Percentiles rank a stretch among this genome's conserved stretches.
These are phyloP conservation scores for Sanghuangporus weigelae DNA, from an alignment of 1,284 basidiomycete species.

Conservation along the genomic window DNA sequence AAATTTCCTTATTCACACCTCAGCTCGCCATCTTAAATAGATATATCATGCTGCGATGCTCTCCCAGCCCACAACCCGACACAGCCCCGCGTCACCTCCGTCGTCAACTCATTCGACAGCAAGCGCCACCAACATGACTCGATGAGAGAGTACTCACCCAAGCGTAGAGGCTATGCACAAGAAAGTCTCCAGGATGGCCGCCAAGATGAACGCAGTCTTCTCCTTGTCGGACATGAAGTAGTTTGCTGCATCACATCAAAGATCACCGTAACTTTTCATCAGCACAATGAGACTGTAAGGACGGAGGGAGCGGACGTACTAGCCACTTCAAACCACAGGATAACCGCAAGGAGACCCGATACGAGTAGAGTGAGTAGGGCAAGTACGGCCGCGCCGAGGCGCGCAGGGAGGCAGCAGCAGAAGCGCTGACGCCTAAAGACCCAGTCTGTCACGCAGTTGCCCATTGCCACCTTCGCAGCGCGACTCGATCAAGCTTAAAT, in stretches of 20 bases:
- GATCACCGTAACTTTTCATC: background rate
- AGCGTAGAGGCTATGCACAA: conserved; percentile 47
- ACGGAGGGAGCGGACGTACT: conserved; percentile 34
- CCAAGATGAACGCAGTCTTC: conserved; percentile 40
- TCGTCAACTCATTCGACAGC: background rate
- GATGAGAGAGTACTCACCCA: conserved; percentile 36
- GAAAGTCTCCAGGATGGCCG: conserved; percentile 45
- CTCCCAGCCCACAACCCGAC: background rate
- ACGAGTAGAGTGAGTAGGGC: conserved; percentile 47
- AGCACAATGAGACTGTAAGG: background rate
- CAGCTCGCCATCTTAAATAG: too few species aligned
- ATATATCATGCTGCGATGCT: background rate
- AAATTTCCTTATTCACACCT: too few species aligned
- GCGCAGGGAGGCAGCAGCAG: conserved; percentile 62
- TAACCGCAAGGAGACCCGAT: conserved; percentile 42
- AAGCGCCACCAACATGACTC: background rate
- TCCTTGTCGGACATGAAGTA: conserved; percentile 34
- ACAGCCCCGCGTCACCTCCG: background rate
- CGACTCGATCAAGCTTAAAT: background rate
- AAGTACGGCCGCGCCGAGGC: conserved; percentile 52
- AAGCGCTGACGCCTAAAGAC: conserved; percentile 42
- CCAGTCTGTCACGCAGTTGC: conserved; percentile 37
- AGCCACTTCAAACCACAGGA: conserved; percentile 54
- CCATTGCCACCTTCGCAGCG: conserved; percentile 25
- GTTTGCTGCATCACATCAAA: conserved; percentile 25